Conservation (phyloP, 257 asterid genomes). For the Vinca minor region DNA sequence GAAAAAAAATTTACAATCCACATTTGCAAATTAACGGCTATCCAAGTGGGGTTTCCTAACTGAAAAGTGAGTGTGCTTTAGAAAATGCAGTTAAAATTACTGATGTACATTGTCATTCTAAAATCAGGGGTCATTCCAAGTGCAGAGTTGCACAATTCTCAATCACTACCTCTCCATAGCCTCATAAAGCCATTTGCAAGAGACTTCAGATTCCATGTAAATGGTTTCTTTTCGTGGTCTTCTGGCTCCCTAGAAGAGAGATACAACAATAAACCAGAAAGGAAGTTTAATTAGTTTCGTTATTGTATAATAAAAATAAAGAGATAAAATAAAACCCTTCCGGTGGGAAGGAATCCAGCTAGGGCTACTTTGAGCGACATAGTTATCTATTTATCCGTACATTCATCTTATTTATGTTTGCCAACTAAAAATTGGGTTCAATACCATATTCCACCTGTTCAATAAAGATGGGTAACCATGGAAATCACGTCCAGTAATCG, state of each 20-base stretch:
- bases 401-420: neutral
- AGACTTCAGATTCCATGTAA: conserved; percentile 71
- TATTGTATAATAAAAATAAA: conserved; percentile 4
- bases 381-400: too few relatives aligned
- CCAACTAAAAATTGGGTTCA: neutral
- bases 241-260: conserved; percentile 31
- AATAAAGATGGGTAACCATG: too few relatives aligned
- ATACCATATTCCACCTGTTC: too few relatives aligned
- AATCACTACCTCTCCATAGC: conserved; percentile 32
- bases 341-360: neutral
- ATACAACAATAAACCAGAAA: neutral
- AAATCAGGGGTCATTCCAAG: neutral
- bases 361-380: too few relatives aligned
- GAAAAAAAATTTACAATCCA: too few relatives aligned
- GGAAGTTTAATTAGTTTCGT: conserved; percentile 3
- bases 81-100: neutral
- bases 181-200: conserved; percentile 58
- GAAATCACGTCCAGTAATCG: too few relatives aligned
- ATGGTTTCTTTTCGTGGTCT: conserved; percentile 35
- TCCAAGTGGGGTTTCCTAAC: neutral
- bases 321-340: neutral
- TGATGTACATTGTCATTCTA: neutral
- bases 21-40: neutral
- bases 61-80: neutral
- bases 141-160: neutral